Conservation (phyloP, 345 rosid genomes). For the Theobroma cacao region DNA sequence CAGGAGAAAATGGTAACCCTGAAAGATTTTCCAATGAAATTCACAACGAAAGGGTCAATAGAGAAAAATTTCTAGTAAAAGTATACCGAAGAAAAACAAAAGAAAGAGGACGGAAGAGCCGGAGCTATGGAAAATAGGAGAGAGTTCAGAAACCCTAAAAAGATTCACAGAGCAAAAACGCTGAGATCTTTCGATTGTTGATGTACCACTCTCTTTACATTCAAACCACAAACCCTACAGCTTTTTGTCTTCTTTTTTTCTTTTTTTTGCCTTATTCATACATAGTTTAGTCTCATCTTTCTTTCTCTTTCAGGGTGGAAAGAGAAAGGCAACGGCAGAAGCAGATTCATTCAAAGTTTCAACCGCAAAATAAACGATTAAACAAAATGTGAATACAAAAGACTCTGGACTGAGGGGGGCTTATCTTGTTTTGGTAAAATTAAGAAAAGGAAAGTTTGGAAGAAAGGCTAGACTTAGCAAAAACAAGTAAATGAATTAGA, state of each 20-base stretch:
- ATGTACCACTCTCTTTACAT: conserved; percentile 19
- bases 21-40: neutral
- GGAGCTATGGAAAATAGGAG: neutral
- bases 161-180: neutral
- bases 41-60: neutral
- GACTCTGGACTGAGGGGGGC: neutral
- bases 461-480: too few species aligned
- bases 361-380: neutral
- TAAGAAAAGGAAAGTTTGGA: neutral
- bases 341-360: neutral
- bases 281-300: neutral
- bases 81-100: neutral
- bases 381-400: neutral
- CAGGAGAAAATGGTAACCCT: neutral
- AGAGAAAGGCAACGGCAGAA: neutral
- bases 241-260: neutral
- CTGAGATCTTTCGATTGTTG: conserved; percentile 14
- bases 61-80: neutral
- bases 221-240: neutral
- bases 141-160: conserved; percentile 21
- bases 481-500: too few species aligned
- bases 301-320: neutral
- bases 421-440: neutral
- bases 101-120: neutral
- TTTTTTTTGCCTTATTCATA: neutral